A percentile compares a stretch with the other conserved stretches of the same genome.
Evolutionary conservation across 371 early-diverging fungal genomes (phyloP).

Genomic region (Mucor indicus): DNA sequence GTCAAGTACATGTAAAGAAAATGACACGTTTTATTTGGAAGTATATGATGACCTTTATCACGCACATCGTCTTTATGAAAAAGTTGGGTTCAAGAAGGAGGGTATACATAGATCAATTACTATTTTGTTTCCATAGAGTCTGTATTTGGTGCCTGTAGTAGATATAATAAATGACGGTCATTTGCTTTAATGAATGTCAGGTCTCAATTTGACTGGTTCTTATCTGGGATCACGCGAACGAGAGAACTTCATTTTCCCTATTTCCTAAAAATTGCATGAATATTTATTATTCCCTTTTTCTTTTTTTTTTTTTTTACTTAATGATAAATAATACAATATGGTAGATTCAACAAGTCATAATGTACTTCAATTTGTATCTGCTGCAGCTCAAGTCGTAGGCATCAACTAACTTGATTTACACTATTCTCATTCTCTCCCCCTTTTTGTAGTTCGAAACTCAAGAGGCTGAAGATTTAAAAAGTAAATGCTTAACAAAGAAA

Average conservation of each 20-base stretch:
- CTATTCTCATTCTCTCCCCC: slow-evolving; percentile 16
- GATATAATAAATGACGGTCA: too few relatives aligned
- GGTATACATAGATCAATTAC: background rate
- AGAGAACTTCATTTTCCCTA: background rate
- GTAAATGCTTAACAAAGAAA: too few relatives aligned
- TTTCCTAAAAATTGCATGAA: background rate
- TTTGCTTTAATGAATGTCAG: too few relatives aligned
- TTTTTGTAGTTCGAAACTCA: slow-evolving; percentile 19
- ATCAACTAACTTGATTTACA: background rate
- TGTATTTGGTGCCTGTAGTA: too few relatives aligned
- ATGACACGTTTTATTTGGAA: background rate
- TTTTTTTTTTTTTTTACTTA: background rate
- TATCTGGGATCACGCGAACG: too few relatives aligned
- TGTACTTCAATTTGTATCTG: slow-evolving; percentile 49
- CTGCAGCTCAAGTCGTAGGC: slow-evolving; percentile 47
- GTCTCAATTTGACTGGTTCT: too few relatives aligned
- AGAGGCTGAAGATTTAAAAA: slow-evolving; percentile 15
- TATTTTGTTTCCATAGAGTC: too few relatives aligned
- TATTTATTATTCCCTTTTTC: background rate
- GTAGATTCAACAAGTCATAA: slow-evolving; percentile 42
- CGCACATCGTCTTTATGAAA: background rate
- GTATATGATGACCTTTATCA: background rate
- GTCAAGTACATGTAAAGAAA: too few relatives aligned
- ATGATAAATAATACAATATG: background rate
- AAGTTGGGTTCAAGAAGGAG: background rate